Base-by-base conservation (phyloP, 2,329 filamentous ascomycete species). In the Aureobasidium musti region DNA sequence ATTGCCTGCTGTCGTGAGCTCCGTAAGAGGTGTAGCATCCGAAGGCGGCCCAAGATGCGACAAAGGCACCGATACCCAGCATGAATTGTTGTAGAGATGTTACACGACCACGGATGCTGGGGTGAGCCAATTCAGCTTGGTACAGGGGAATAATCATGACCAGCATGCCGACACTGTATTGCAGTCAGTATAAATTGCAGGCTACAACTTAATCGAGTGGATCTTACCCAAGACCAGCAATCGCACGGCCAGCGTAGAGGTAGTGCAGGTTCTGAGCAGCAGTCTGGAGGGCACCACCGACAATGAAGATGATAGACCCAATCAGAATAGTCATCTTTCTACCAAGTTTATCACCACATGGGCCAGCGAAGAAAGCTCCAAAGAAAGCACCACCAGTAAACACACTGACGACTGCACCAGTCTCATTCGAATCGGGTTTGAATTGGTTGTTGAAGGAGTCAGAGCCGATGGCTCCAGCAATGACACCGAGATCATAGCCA, bases 81-180 rank as follows among this genome's bases (percentile, higher is more conserved):
- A 93, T 93, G 74, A 93, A 92, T 72, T 93, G 91, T 75, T 93
- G 91, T 3, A 94, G 80, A 35, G 87, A 85, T 0, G 90, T 92
- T 37, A 95, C 84, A 69, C 87, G 82, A 14, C 91, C 91, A 75
- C 91, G 86, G 72, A 94, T 94, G 67, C 83, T 84, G 1, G 91
- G 91, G 74, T 94, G 91, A 3, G 89, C 87, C 28, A 94, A 83
- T 73, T 95, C 91, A 26, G 89, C 90, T 74, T 93, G 91, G 74
- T 92, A 94, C 0, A 93, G 77, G 2, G 90, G 87, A 43, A 89
- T 80, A 68, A 88, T 86, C 86, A 88, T 88, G 69, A 82, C 82
- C 8, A 89, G 77, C 65, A 86, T 80, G 11, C 87, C 86, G 63
- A 89, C 83, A 69, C 84, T 83, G n/a, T 33, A 4, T 5, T 1